Evolutionary conservation across 176 grass and related monocot genomes (phyloP).

Genomic region (Microstegium vimineum): DNA sequence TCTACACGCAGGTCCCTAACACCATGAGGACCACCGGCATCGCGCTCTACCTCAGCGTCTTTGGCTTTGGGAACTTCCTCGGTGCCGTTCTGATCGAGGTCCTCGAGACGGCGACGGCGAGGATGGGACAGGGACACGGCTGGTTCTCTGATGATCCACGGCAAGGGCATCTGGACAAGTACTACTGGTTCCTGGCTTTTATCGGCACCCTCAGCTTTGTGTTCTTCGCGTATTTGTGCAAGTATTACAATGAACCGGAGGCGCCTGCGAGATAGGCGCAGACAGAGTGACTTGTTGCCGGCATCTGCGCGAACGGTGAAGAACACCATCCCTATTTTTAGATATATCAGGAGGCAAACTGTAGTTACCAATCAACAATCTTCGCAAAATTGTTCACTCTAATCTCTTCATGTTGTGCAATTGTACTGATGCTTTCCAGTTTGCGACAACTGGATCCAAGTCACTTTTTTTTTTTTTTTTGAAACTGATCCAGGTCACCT

Average conservation of each 20-base stretch:
- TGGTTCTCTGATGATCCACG: slow-evolving; percentile 73
- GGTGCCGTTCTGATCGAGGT: slow-evolving; percentile 46
- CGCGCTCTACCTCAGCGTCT: slow-evolving; percentile 69
- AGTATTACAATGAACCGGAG: slow-evolving; percentile 28
- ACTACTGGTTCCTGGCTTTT: slow-evolving; percentile 56
- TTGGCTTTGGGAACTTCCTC: slow-evolving; percentile 68
- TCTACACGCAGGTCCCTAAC: background rate
- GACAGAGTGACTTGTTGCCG: background rate
- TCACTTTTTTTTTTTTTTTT: too few relatives aligned
- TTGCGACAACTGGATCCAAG: background rate
- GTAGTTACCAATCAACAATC: background rate
- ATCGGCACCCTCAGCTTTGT: slow-evolving; percentile 60
- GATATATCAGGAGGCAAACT: background rate
- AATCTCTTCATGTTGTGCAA: background rate
- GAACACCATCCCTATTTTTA: background rate
- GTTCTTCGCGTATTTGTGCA: slow-evolving; percentile 39
- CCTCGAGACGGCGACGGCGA: slow-evolving; percentile 29
- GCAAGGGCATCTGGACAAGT: slow-evolving; percentile 51
- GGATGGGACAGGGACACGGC: background rate
- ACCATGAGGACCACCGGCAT: slow-evolving; percentile 76
- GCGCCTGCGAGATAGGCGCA: background rate
- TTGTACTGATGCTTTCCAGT: background rate
- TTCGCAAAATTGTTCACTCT: background rate
- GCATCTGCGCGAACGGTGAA: background rate
- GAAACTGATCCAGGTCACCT: too few relatives aligned